Evolutionary conservation across 352 stramenopile species (phyloP), one percentile per base, ranked within the genome.

Genomic region (Bremia lactucae): DNA sequence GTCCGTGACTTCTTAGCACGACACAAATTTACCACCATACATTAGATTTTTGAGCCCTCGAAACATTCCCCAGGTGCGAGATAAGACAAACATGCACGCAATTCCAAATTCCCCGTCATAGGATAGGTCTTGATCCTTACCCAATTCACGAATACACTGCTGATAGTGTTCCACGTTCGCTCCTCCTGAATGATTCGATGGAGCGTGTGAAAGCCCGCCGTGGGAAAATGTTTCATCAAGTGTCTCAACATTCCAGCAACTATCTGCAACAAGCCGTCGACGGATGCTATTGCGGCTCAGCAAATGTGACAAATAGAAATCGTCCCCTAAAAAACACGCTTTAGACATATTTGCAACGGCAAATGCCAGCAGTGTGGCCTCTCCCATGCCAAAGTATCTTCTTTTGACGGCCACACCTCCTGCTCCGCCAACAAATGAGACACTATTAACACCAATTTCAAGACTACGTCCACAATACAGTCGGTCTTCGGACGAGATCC

Each of bases 111-210:
- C 68, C 5, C 59, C 65, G 15, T 76, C 68, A 4, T 25, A 34
- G 9, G 67, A 78, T 4, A 79, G 55, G 21, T 73, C 64, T 21
- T 73, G 52, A 9, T 76, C 58, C 13, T 49, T 29, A 6, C 68
- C 68, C 1, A 80, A 33, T 24, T 76, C 62, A 0, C 55, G 55
- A 24, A 80, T 80, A 34, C 68, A 76, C 31, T 76, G 52, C 40
- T 80, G 68, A 19, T 80, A 80, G 44, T 80, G 61, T 46, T 75
- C 64, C 15, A 80, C 68, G 24, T 80, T 80, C 2, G 68, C 62
- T n/a, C 64, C 65, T 3, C 68, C 62, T 1, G 65, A 52, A 28
- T 76, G 64, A 2, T 49, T 29, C 4, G 64, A 72, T 19, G 54
- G 41, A 8, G 52, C 55, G 28, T 48, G 46, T 4, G 61, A 72